phyloP scores from a whole-genome alignment of 2,329 filamentous ascomycete species.

The Beauveria scarabaeidicola region DNA sequence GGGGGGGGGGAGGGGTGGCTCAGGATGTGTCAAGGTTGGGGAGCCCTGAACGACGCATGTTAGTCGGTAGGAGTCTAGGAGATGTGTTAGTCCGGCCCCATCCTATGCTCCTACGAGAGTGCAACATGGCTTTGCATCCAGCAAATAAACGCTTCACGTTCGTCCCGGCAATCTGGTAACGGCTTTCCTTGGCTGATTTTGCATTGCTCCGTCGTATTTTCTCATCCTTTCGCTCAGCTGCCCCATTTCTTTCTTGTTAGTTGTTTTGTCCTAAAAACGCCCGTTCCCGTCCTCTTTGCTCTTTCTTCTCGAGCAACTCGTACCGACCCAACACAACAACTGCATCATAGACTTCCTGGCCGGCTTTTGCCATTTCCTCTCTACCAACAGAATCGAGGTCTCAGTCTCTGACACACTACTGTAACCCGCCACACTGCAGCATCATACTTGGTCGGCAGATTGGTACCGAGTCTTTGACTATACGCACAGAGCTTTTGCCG shows the following conservation, averaged over 20 bases:
- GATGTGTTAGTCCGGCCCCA: slow-evolving; percentile 9
- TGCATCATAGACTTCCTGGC: neutral
- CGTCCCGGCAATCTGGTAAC: slow-evolving; percentile 12
- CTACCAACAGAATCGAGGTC: neutral
- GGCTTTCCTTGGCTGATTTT: slow-evolving; percentile 8
- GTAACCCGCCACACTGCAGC: neutral
- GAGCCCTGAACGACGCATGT: neutral
- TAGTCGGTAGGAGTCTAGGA: neutral
- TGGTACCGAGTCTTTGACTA: neutral
- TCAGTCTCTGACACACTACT: neutral
- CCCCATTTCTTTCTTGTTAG: slow-evolving; percentile 9
- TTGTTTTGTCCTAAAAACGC: slow-evolving; percentile 2
- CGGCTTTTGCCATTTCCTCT: neutral
- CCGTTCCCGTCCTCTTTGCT: slow-evolving; percentile 3
- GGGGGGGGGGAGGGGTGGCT: neutral
- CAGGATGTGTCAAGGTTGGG: neutral
- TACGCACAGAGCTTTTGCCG: neutral
- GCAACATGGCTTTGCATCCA: slow-evolving; percentile 10
- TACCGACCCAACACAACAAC: neutral
- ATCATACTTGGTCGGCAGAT: neutral
- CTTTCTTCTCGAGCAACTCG: neutral
- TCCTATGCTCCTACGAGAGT: slow-evolving; percentile 7
- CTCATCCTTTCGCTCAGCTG: slow-evolving; percentile 10
- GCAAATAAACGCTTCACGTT: slow-evolving; percentile 11
- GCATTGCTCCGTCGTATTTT: slow-evolving; percentile 10